Conservation (phyloP, 352 stramenopile genomes). For the Sclerospora graminicola region DNA sequence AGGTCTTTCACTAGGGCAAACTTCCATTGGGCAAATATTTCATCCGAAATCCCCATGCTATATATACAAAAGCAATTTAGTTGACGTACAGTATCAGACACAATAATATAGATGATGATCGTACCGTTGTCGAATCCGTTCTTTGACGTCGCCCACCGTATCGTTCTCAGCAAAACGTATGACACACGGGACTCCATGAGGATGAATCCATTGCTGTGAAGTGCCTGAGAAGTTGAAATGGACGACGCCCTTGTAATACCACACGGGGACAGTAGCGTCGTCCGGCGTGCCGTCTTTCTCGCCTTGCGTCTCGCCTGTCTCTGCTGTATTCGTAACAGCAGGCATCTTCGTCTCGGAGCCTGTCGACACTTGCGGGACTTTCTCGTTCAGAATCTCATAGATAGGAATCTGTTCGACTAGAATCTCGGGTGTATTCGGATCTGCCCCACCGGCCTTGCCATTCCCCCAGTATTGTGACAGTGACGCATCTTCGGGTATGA, state of each 20-base stretch:
- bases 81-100: constrained; percentile 3
- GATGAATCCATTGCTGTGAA: constrained; percentile 56
- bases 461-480: constrained; percentile 42
- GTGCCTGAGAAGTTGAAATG: constrained; percentile 65
- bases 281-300: constrained; percentile 1
- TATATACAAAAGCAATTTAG: constrained; percentile 6
- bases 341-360: neutral
- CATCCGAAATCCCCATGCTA: constrained; percentile 58
- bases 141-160: constrained; percentile 54
- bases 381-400: constrained; percentile 15
- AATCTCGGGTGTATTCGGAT: constrained; percentile 27
- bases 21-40: constrained; percentile 62
- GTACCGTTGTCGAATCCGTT: constrained; percentile 56
- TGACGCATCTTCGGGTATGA: constrained; percentile 27
- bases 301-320: neutral
- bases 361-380: neutral
- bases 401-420: constrained; percentile 46
- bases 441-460: constrained; percentile 17
- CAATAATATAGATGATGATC: constrained; percentile 1
- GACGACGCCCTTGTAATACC: constrained; percentile 48
- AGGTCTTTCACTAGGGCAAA: constrained; percentile 68
- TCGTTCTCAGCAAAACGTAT: constrained; percentile 58
- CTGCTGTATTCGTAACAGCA: neutral
- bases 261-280: constrained; percentile 13
- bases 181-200: constrained; percentile 57